phyloP scores from a whole-genome alignment of 1,284 basidiomycete species.

The Cryptococcus neoformans region DNA sequence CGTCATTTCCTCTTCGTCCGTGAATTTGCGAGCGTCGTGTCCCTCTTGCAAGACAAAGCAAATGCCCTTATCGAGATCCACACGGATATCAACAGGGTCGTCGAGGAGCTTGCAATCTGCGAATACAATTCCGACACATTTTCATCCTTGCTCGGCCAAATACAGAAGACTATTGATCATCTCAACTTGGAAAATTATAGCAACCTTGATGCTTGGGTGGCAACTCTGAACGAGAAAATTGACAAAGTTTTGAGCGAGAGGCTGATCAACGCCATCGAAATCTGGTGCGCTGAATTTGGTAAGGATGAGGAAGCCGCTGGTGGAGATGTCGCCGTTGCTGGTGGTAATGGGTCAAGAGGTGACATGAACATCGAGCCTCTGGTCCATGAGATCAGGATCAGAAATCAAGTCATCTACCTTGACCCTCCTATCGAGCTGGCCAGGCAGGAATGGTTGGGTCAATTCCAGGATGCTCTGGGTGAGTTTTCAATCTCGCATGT shows the following conservation, averaged over 20 bases:
- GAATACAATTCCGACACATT: slow-evolving; percentile 81
- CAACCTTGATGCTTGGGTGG: slow-evolving; percentile 96
- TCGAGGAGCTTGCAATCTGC: slow-evolving; percentile 85
- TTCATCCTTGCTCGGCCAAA: slow-evolving; percentile 66
- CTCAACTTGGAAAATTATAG: slow-evolving; percentile 95
- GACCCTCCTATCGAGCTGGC: slow-evolving; percentile 97
- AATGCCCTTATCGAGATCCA: slow-evolving; percentile 90
- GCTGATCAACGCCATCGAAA: slow-evolving; percentile 71
- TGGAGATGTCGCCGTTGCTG: slow-evolving; percentile 12
- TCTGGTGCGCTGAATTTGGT: slow-evolving; percentile 86
- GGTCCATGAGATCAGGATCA: slow-evolving; percentile 92
- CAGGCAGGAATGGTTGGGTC: slow-evolving; percentile 83
- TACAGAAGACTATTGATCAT: slow-evolving; percentile 89
- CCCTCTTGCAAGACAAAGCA: slow-evolving; percentile 89
- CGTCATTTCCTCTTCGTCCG: slow-evolving; percentile 90
- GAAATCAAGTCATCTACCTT: slow-evolving; percentile 97
- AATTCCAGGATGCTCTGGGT: slow-evolving; percentile 89
- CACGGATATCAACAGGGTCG: slow-evolving; percentile 74
- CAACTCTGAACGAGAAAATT: slow-evolving; percentile 80
- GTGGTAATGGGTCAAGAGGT: not conserved
- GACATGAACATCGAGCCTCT: slow-evolving; percentile 62
- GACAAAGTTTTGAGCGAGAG: slow-evolving; percentile 78
- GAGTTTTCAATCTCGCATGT: slow-evolving; percentile 13
- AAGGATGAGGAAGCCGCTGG: slow-evolving; percentile 58
- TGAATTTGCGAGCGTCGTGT: slow-evolving; percentile 90